Percentiles rank a stretch among this genome's conserved stretches.
phyloP scores from a whole-genome alignment of 2,329 filamentous ascomycete genomes.

The Nothophoma quercina region DNA sequence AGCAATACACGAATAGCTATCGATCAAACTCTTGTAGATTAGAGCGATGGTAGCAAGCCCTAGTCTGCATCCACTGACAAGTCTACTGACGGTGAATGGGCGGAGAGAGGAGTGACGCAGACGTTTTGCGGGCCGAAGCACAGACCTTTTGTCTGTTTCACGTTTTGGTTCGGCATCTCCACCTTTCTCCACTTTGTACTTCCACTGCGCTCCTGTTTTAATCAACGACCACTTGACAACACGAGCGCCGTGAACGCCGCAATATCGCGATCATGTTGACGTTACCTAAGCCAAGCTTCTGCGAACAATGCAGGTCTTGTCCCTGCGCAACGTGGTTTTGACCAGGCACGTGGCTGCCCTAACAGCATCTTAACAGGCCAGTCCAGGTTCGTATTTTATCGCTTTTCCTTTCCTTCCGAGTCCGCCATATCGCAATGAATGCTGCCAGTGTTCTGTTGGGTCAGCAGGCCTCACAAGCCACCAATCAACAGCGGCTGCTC shows the following conservation, averaged over 20 bases:
- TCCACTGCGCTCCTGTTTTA: conserved; percentile 6
- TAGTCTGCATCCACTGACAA: too few relatives aligned
- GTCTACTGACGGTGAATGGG: too few relatives aligned
- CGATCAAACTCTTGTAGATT: too few relatives aligned
- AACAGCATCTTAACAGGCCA: too few relatives aligned
- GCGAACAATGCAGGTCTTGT: background rate
- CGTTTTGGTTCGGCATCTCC: conserved; percentile 5
- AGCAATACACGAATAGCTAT: too few relatives aligned
- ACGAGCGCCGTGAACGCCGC: background rate
- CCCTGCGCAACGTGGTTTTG: background rate
- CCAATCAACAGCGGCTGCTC: too few relatives aligned
- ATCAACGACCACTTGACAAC: background rate
- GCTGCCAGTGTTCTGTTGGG: too few relatives aligned
- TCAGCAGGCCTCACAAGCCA: too few relatives aligned
- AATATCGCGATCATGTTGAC: background rate
- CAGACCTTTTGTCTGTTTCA: conserved; percentile 8
- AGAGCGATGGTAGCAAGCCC: too few relatives aligned
- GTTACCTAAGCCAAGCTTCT: conserved; percentile 11
- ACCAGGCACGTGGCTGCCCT: background rate
- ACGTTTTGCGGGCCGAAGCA: too few relatives aligned
- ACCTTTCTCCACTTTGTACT: conserved; percentile 9
- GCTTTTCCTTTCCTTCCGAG: background rate
- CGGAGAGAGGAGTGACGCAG: too few relatives aligned
- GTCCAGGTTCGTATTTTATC: conserved; percentile 1
- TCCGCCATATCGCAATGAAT: too few relatives aligned